Evolutionary conservation across 331 rosid species (phyloP).

Genomic region (Acacia concinna): DNA sequence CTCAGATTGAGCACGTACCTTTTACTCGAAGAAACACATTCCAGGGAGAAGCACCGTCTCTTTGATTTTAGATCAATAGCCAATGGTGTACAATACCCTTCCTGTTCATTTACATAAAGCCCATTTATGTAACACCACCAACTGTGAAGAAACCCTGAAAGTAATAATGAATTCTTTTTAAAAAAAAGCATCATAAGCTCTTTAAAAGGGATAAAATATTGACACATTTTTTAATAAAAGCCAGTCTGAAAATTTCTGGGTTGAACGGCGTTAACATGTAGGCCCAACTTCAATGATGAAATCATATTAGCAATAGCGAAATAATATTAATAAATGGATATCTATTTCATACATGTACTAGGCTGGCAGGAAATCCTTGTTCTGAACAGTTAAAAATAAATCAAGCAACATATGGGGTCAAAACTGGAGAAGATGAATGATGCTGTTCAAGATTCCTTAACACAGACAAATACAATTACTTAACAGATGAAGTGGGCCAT

Average conservation of each 20-base stretch:
- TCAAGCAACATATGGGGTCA: background rate
- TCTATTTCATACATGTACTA: background rate
- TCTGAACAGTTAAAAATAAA: background rate
- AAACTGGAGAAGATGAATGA: background rate
- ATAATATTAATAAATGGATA: background rate
- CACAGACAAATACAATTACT: slow-evolving; percentile 16
- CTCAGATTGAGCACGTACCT: slow-evolving; percentile 30
- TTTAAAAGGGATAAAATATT: background rate
- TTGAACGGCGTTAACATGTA: background rate
- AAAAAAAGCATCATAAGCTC: background rate
- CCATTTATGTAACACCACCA: slow-evolving; percentile 22
- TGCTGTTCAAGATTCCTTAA: slow-evolving; percentile 7
- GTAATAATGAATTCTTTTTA: background rate
- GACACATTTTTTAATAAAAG: background rate
- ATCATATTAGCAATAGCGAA: background rate
- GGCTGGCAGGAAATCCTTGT: background rate
- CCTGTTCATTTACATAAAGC: background rate
- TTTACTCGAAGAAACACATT: background rate
- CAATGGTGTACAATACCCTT: slow-evolving; percentile 2
- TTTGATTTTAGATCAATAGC: slow-evolving; percentile 12
- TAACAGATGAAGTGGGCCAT: slow-evolving; percentile 9
- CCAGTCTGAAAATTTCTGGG: background rate
- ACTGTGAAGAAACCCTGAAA: slow-evolving; percentile 30
- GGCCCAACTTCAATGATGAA: slow-evolving; percentile 12
- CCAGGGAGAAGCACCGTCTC: background rate